Evolutionary conservation across 768 basidiomycete species (phyloP), one percentile per base, ranked within the genome.

Genomic region (Phanerodontia chrysosporium): DNA sequence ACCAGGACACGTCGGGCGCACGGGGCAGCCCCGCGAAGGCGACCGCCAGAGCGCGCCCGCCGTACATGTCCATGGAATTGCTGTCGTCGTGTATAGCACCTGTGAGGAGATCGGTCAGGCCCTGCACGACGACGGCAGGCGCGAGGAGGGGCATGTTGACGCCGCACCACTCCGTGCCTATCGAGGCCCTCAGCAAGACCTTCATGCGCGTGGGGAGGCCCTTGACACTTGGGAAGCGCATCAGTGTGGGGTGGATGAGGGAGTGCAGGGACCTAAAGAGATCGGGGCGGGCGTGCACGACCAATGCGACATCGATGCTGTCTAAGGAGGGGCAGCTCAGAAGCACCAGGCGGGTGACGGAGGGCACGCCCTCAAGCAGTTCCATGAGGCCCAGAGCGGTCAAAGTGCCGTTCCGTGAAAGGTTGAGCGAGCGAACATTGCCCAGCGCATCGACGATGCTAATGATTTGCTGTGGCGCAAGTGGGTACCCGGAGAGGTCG

Each of bases 241-340:
- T 44, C 62, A 74, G 54, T 21, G 60, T 55, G 1, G 71, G 72
- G 51, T 70, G 48, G 60, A 69, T 8, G 64, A 68, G 18, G 13
- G 65, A 64, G 45, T 72, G 70, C 21, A 75, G 46, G 42, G 64
- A 45, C 25, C 54, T 44, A 58, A 73, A 73, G 4, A 74, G 68
- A 21, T 65, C 58, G 9, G 70, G 66, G 22, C 70, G 52, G 2
- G 58, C 13, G n/a, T 4, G 76, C 49, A 12, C 75, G 64, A n/a
- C 49, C 30, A 24, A 28, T 24, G 35, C 51, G 13, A 75, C 45
- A 12, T 65, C 64, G 21, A 59, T 45, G n/a, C 64, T 52, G n/a
- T 62, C 48, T 30, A 75, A 63, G 2, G 62, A 58, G 8, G 72
- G 68, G 51, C 68, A 67, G 2, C 71, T 58, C 29, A 74, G 49